Evolutionary conservation across 257 asterid genomes (phyloP).

Genomic region (Solanum chiquidenum): DNA sequence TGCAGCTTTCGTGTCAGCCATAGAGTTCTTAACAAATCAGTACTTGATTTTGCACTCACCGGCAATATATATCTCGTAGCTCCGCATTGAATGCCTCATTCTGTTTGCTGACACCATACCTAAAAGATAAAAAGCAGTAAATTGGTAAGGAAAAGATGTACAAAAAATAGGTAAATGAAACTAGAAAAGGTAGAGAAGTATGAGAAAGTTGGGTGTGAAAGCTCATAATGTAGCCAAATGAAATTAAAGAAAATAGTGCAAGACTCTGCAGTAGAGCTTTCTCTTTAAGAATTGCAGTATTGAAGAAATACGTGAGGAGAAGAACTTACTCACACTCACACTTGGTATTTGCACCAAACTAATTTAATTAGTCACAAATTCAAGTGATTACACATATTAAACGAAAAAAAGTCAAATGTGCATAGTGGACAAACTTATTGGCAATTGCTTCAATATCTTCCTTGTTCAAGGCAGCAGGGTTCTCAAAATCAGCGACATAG

Average conservation of each 20-base stretch:
- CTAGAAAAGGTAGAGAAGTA: background rate
- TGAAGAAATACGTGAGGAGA: no score
- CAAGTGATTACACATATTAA: background rate
- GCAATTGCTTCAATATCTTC: slow-evolving; percentile 84
- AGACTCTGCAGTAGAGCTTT: background rate
- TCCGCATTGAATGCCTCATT: slow-evolving; percentile 82
- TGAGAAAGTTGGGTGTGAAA: background rate
- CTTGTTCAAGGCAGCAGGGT: slow-evolving; percentile 63
- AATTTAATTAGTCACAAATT: background rate
- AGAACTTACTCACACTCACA: background rate
- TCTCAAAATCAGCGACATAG: slow-evolving; percentile 66
- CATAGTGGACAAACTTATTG: slow-evolving; percentile 26
- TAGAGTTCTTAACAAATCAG: background rate
- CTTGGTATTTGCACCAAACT: background rate
- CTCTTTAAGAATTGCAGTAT: background rate
- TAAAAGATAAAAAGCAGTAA: slow-evolving; percentile 15
- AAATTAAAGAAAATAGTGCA: background rate
- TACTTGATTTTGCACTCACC: slow-evolving; percentile 28
- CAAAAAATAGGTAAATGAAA: background rate
- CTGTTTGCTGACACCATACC: slow-evolving; percentile 90
- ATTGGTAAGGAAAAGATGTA: background rate
- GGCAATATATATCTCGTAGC: slow-evolving; percentile 82
- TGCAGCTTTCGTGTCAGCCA: background rate
- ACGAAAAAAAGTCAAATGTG: background rate
- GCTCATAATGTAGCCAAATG: background rate